Evolutionary conservation across 768 basidiomycete species (phyloP).

Genomic region (Tricholoma furcatifolium): DNA sequence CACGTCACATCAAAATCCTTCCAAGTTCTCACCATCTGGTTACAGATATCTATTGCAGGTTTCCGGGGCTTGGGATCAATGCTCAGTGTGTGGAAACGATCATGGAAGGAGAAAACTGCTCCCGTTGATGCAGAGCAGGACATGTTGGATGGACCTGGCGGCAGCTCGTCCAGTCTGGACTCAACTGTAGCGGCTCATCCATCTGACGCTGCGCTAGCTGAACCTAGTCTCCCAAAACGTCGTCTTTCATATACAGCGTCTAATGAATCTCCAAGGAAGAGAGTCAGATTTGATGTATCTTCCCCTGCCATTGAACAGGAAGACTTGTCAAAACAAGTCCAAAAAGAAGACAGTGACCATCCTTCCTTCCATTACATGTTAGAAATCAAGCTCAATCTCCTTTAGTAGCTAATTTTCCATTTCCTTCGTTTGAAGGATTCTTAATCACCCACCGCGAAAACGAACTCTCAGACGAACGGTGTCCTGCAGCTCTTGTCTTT

Average conservation of each 20-base stretch:
- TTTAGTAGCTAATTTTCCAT: background rate
- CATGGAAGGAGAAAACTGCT: conserved; percentile 39
- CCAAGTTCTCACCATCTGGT: no score
- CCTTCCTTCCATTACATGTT: background rate
- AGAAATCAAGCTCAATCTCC: background rate
- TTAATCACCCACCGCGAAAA: conserved; percentile 39
- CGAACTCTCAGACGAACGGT: conserved; percentile 28
- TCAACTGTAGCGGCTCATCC: conserved; percentile 21
- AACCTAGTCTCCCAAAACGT: conserved; percentile 3
- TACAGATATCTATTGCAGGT: no score
- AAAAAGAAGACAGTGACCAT: conserved; percentile 36
- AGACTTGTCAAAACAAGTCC: conserved; percentile 29
- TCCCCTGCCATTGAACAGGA: conserved; percentile 29
- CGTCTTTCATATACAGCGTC: conserved; percentile 6
- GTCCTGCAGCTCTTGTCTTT: conserved; percentile 43
- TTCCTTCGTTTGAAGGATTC: conserved; percentile 33
- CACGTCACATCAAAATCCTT: no score
- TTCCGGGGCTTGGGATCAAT: conserved; percentile 16
- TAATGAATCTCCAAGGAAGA: conserved; percentile 10
- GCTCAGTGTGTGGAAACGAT: conserved; percentile 51
- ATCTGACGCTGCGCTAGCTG: conserved; percentile 9
- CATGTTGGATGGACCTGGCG: conserved; percentile 26
- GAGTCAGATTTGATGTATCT: conserved; percentile 18
- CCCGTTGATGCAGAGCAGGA: conserved; percentile 19
- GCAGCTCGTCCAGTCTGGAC: conserved; percentile 22